A percentile compares a stretch with the other conserved stretches of the same genome.
phyloP scores from a whole-genome alignment of 2,329 filamentous ascomycete genomes.

The Nemania diffusa region DNA sequence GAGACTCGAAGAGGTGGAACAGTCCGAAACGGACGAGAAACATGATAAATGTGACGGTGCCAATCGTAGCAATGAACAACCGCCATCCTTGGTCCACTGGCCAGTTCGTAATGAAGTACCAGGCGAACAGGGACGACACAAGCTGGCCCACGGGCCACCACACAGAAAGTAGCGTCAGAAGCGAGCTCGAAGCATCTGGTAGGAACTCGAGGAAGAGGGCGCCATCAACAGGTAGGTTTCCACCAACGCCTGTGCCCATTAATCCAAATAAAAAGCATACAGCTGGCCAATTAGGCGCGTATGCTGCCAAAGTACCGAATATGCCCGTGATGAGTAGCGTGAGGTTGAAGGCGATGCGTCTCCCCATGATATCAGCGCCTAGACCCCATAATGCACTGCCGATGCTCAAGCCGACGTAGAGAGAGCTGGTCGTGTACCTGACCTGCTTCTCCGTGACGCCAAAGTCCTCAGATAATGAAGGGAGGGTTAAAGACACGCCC shows the following conservation, averaged over 20 bases:
- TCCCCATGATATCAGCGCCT: conserved; percentile 80
- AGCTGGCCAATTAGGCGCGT: conserved; percentile 72
- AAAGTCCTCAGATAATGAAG: conserved; percentile 79
- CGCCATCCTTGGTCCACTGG: conserved; percentile 79
- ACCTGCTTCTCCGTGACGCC: conserved; percentile 75
- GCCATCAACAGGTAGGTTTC: conserved; percentile 54
- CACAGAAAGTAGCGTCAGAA: conserved; percentile 82
- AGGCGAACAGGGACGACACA: conserved; percentile 75
- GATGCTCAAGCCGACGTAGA: conserved; percentile 80
- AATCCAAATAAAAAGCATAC: conserved; percentile 58
- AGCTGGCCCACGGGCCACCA: conserved; percentile 91
- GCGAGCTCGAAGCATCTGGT: conserved; percentile 76
- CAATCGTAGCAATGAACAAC: conserved; percentile 76
- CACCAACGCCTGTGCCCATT: conserved; percentile 41
- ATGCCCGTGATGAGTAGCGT: conserved; percentile 79
- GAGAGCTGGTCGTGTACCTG: conserved; percentile 81
- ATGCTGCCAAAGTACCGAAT: conserved; percentile 78
- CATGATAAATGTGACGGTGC: conserved; percentile 78
- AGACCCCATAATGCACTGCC: conserved; percentile 86
- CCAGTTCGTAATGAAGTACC: conserved; percentile 78
- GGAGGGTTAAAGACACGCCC: conserved; percentile 81
- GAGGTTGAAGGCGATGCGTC: conserved; percentile 82
- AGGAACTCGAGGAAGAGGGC: conserved; percentile 86
- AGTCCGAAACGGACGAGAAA: conserved; percentile 81
- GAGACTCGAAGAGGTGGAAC: conserved; percentile 86